These are phyloP conservation scores for Glomus cerebriforme DNA, from an alignment of 192 early-diverging fungal genomes.

Conservation along the genomic window DNA sequence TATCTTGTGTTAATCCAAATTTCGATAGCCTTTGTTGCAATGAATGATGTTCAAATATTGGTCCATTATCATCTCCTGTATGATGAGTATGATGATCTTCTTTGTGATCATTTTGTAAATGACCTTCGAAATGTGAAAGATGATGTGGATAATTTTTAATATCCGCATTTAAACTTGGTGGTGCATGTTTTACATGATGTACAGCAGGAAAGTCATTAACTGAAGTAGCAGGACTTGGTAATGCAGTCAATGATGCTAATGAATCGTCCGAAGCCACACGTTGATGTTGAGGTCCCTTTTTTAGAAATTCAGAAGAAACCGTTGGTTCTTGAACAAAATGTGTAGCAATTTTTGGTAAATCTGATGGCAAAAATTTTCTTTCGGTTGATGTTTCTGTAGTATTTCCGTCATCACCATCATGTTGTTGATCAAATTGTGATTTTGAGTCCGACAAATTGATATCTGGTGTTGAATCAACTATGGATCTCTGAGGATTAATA, in stretches of 20 bases:
- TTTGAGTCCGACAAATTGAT: not conserved
- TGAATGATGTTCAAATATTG: not conserved
- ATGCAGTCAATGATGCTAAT: not conserved
- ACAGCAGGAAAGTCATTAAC: slow-evolving; percentile 5
- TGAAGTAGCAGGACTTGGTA: slow-evolving; percentile 33
- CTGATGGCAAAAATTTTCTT: not conserved
- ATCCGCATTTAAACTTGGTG: not conserved
- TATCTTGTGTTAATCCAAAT: not conserved
- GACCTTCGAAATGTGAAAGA: not conserved
- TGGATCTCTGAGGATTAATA: too few relatives aligned
- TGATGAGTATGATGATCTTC: not conserved
- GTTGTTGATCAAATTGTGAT: not conserved
- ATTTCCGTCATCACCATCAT: not conserved
- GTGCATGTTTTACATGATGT: not conserved
- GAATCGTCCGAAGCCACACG: slow-evolving; percentile 11
- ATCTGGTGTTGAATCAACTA: too few relatives aligned
- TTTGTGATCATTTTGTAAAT: not conserved
- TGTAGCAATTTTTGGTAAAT: not conserved
- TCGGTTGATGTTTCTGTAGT: not conserved
- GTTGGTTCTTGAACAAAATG: not conserved
- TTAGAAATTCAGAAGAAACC: not conserved
- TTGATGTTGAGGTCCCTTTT: slow-evolving; percentile 15
- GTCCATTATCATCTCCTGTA: not conserved
- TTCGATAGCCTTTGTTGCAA: slow-evolving; percentile 1
- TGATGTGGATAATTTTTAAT: not conserved